phyloP scores from a whole-genome alignment of 257 asterid genomes.

The Solanum sitiens region DNA sequence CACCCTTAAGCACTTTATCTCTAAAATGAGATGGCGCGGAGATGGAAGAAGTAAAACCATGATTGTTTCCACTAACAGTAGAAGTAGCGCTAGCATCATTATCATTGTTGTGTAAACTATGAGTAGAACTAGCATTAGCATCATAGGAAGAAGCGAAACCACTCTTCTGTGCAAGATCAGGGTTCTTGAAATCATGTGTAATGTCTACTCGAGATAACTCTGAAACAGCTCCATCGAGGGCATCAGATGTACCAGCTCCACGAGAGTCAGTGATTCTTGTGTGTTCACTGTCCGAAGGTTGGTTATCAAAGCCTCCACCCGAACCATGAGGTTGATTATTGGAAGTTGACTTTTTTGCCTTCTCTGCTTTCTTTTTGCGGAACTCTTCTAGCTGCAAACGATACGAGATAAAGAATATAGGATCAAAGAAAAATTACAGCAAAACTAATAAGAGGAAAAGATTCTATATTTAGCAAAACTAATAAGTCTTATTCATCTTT shows the following conservation, averaged over 20 bases:
- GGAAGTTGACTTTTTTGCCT: slow-evolving; percentile 45
- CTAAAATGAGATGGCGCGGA: slow-evolving; percentile 9
- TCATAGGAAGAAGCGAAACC: slow-evolving; percentile 18
- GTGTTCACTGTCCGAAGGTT: slow-evolving; percentile 32
- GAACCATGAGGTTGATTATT: slow-evolving; percentile 21
- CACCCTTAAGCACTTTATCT: slow-evolving; percentile 27
- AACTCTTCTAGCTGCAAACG: slow-evolving; percentile 70
- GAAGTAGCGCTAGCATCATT: neutral
- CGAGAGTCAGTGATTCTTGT: slow-evolving; percentile 27
- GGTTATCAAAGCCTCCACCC: slow-evolving; percentile 31
- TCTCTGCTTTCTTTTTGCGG: slow-evolving; percentile 73
- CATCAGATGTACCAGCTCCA: slow-evolving; percentile 48
- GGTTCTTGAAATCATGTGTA: slow-evolving; percentile 24
- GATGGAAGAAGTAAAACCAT: slow-evolving; percentile 8
- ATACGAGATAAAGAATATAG: neutral
- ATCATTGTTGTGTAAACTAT: neutral
- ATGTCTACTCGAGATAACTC: slow-evolving; percentile 17
- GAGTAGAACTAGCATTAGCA: slow-evolving; percentile 13
- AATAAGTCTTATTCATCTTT: no score
- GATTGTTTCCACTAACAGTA: slow-evolving; percentile 12
- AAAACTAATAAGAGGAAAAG: neutral
- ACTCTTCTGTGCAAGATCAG: slow-evolving; percentile 18
- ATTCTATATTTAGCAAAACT: neutral
- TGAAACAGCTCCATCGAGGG: slow-evolving; percentile 20
- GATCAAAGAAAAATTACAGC: neutral